These are phyloP conservation scores for Omphalotus guepiniiformis DNA, from an alignment of 768 basidiomycete genomes.

Conservation along the genomic window DNA sequence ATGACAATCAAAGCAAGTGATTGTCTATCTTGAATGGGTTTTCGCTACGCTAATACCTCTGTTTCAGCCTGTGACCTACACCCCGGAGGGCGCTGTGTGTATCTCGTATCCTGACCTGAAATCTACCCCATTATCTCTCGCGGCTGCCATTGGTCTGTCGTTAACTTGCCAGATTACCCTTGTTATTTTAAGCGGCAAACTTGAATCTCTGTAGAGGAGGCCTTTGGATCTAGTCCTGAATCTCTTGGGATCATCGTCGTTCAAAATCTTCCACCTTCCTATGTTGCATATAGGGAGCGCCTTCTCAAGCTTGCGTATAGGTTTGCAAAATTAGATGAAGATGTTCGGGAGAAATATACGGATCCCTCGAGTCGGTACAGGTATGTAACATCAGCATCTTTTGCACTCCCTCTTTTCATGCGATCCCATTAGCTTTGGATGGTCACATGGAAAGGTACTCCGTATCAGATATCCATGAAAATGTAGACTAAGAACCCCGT, in stretches of 20 bases:
- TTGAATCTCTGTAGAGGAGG: slow-evolving; percentile 57
- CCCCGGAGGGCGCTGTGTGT: slow-evolving; percentile 48
- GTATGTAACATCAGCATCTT: slow-evolving; percentile 33
- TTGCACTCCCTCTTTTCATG: background rate
- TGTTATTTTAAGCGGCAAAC: slow-evolving; percentile 4
- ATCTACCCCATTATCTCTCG: slow-evolving; percentile 47
- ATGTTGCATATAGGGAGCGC: slow-evolving; percentile 57
- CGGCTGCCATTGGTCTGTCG: slow-evolving; percentile 55
- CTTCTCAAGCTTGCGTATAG: slow-evolving; percentile 71
- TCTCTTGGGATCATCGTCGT: slow-evolving; percentile 81
- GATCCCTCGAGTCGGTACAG: slow-evolving; percentile 73
- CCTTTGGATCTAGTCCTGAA: slow-evolving; percentile 76
- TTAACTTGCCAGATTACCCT: slow-evolving; percentile 3
- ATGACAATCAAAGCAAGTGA: too few relatives aligned
- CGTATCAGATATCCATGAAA: too few relatives aligned
- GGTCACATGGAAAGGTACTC: slow-evolving; percentile 90
- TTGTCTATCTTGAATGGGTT: too few relatives aligned
- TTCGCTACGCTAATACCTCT: too few relatives aligned
- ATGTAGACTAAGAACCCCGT: too few relatives aligned
- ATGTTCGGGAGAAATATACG: slow-evolving; percentile 66
- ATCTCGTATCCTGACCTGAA: slow-evolving; percentile 61
- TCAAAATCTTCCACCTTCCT: slow-evolving; percentile 72
- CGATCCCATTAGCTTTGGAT: slow-evolving; percentile 68
- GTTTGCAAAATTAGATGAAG: slow-evolving; percentile 70
- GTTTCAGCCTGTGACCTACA: slow-evolving; percentile 29